Percentiles rank a stretch among this genome's conserved stretches.
Evolutionary conservation across 1,284 basidiomycete species (phyloP).

Genomic region (Mycena citricolor): DNA sequence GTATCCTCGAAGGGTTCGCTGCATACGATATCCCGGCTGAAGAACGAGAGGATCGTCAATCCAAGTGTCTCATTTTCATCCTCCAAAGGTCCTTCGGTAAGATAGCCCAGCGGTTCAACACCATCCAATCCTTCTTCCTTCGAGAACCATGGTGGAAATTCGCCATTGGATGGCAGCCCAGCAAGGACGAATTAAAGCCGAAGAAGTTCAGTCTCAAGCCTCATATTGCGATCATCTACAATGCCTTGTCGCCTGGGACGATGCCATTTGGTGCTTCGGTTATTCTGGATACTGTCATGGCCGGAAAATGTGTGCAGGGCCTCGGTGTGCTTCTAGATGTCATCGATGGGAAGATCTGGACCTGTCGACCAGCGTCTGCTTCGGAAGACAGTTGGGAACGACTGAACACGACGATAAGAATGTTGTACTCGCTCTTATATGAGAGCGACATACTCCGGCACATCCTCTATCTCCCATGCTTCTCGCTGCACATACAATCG

Average conservation of each 20-base stretch:
- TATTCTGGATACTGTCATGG: constrained; percentile 4
- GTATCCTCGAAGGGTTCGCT: constrained; percentile 1
- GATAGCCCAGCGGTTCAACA: constrained; percentile 8
- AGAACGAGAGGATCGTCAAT: constrained; percentile 5
- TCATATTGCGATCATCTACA: constrained; percentile 6
- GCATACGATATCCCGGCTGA: constrained; percentile 4
- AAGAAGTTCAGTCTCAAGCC: constrained; percentile 1
- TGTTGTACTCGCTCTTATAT: constrained; percentile 14
- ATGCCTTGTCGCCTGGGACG: constrained; percentile 9
- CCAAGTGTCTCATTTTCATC: constrained; percentile 8
- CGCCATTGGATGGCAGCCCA: constrained; percentile 2
- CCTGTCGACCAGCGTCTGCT: neutral
- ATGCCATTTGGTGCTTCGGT: neutral
- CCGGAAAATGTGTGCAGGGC: constrained; percentile 6
- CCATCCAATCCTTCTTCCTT: constrained; percentile 1
- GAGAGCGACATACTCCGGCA: constrained; percentile 10
- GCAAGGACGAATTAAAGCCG: constrained; percentile 1
- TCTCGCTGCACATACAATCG: too few relatives aligned
- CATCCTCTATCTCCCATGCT: constrained; percentile 4
- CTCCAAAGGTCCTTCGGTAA: constrained; percentile 9
- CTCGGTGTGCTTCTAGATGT: constrained; percentile 11
- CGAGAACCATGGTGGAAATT: constrained; percentile 8
- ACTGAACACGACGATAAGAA: constrained; percentile 10
- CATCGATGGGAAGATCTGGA: constrained; percentile 4
- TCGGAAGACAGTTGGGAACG: constrained; percentile 9